Percentiles rank a stretch among this genome's conserved stretches.
Conservation (phyloP, 371 early-diverging fungal genomes). For the Gilbertella persicaria region DNA sequence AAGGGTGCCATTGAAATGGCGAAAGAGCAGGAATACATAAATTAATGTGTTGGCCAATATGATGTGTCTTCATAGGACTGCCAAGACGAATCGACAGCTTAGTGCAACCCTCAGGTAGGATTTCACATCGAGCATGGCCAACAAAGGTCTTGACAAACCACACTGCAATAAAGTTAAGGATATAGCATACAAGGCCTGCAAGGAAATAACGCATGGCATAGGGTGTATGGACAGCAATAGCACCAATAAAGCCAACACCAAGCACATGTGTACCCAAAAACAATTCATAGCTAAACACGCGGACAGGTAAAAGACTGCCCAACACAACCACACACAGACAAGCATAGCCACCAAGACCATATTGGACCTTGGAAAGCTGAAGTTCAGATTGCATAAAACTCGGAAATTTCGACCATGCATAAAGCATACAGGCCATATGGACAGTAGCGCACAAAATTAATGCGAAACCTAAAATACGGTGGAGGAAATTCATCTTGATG, state of each 20-base stretch:
- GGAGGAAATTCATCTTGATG: conserved; percentile 52
- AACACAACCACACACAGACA: conserved; percentile 51
- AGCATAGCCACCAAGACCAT: conserved; percentile 56
- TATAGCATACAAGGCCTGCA: conserved; percentile 52
- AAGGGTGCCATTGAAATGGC: conserved; percentile 63
- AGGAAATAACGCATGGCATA: conserved; percentile 64
- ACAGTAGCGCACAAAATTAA: conserved; percentile 50
- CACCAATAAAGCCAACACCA: conserved; percentile 51
- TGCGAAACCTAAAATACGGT: conserved; percentile 50
- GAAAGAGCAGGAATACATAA: conserved; percentile 60
- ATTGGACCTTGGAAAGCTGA: conserved; percentile 45
- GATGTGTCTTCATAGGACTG: conserved; percentile 37
- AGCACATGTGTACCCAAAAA: conserved; percentile 54
- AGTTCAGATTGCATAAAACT: conserved; percentile 41
- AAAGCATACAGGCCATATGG: conserved; percentile 53
- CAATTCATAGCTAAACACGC: conserved; percentile 49
- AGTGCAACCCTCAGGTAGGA: conserved; percentile 46
- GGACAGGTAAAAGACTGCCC: conserved; percentile 53
- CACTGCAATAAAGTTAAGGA: conserved; percentile 51
- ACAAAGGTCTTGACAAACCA: conserved; percentile 58
- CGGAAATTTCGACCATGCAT: conserved; percentile 52
- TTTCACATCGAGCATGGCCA: conserved; percentile 48
- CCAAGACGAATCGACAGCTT: conserved; percentile 44
- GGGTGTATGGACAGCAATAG: conserved; percentile 57
- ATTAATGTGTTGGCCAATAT: conserved; percentile 58